Evolutionary conservation across 352 stramenopile genomes (phyloP).

Genomic region (Pythium aquatile): DNA sequence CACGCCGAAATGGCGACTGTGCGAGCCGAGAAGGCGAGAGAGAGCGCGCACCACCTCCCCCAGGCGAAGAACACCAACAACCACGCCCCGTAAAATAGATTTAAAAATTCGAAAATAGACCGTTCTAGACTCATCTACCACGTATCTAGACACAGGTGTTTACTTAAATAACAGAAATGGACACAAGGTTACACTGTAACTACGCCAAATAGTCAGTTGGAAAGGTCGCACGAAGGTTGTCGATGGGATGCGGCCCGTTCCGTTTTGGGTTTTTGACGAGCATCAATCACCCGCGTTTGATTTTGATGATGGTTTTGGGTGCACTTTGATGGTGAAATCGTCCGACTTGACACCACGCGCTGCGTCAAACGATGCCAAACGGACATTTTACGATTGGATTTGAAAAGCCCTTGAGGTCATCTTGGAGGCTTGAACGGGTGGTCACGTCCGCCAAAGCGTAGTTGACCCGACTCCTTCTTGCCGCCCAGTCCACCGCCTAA

Average conservation of each 20-base stretch:
- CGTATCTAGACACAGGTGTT: not conserved
- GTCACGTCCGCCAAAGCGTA: constrained; percentile 78
- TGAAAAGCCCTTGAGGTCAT: not conserved
- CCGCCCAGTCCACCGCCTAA: constrained; percentile 76
- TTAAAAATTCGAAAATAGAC: constrained; percentile 14
- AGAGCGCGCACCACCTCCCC: not conserved
- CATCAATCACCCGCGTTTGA: constrained; percentile 22
- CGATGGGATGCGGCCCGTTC: constrained; percentile 2
- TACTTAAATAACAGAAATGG: constrained; percentile 1
- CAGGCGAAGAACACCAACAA: constrained; percentile 10
- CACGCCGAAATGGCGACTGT: constrained; percentile 17
- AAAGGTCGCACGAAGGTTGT: constrained; percentile 24
- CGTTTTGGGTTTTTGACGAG: constrained; percentile 29
- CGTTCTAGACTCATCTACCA: constrained; percentile 22
- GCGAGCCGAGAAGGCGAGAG: constrained; percentile 15
- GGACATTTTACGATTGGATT: not conserved
- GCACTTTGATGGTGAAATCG: not conserved
- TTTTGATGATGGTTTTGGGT: not conserved
- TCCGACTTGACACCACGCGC: not conserved
- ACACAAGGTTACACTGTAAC: not conserved
- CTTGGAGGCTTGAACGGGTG: constrained; percentile 62
- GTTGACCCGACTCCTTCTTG: constrained; percentile 75
- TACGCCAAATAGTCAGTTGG: not conserved
- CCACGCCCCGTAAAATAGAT: constrained; percentile 16
- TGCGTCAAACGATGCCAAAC: not conserved